Evolutionary conservation across 805 yeast genomes (phyloP).

Genomic region (Clavispora fructus): DNA sequence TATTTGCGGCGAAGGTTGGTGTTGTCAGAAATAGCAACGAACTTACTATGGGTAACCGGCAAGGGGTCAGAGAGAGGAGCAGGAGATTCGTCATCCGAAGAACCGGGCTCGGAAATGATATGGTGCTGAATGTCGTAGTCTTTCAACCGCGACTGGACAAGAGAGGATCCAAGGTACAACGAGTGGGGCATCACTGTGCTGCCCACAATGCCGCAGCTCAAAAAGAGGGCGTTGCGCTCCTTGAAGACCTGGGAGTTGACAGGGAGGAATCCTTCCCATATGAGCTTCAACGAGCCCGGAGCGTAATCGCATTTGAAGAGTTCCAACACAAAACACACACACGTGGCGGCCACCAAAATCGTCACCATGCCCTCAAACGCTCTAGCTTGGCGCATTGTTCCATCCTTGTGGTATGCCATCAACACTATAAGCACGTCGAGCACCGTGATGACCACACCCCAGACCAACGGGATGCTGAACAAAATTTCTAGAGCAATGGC

Average conservation of each 20-base stretch:
- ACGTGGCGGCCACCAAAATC: slow-evolving; percentile 64
- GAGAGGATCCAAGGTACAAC: slow-evolving; percentile 38
- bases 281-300: slow-evolving; percentile 46
- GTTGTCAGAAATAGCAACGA: slow-evolving; percentile 25
- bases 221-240: slow-evolving; percentile 36
- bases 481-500: slow-evolving; percentile 80
- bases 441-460: slow-evolving; percentile 76
- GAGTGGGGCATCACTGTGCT: slow-evolving; percentile 47
- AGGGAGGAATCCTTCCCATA: slow-evolving; percentile 70
- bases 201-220: slow-evolving; percentile 43
- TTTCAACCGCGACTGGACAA: slow-evolving; percentile 40
- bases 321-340: slow-evolving; percentile 69
- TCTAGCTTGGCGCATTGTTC: slow-evolving; percentile 69
- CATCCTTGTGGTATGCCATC: slow-evolving; percentile 70
- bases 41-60: slow-evolving; percentile 14
- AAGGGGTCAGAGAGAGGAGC: slow-evolving; percentile 6
- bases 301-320: slow-evolving; percentile 49
- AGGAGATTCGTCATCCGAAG: slow-evolving; percentile 3
- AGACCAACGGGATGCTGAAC: slow-evolving; percentile 63
- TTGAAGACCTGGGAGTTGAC: slow-evolving; percentile 22
- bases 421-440: slow-evolving; percentile 75
- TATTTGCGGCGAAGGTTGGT: slow-evolving; percentile 27
- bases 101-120: slow-evolving; percentile 3
- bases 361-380: slow-evolving; percentile 75
- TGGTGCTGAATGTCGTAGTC: slow-evolving; percentile 37